A percentile compares a stretch with the other conserved stretches of the same genome.
phyloP scores from a whole-genome alignment of 2,329 filamentous ascomycete genomes.

The Neoarthrinium moseri region DNA sequence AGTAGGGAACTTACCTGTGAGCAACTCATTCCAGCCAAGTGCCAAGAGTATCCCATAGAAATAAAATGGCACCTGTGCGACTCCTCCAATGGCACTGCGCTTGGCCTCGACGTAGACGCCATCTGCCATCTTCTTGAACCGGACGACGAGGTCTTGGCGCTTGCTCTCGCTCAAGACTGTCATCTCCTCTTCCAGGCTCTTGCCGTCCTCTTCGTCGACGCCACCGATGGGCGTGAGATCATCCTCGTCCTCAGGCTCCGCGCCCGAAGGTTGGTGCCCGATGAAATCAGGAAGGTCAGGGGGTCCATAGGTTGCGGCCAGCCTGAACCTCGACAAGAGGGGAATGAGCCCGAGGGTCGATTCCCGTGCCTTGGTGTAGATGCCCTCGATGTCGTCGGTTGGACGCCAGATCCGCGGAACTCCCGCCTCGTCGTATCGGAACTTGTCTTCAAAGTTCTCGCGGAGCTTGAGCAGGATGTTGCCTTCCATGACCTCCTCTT shows the following conservation, averaged over 20 bases:
- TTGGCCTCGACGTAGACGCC: constrained; percentile 98
- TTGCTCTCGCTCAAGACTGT: constrained; percentile 89
- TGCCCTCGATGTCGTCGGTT: constrained; percentile 92
- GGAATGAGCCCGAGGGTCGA: constrained; percentile 90
- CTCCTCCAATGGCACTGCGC: constrained; percentile 90
- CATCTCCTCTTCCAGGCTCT: constrained; percentile 94
- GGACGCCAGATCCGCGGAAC: constrained; percentile 97
- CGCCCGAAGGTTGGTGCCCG: constrained; percentile 71
- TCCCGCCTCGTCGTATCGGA: constrained; percentile 92
- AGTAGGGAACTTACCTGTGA: constrained; percentile 69
- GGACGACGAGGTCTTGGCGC: constrained; percentile 83
- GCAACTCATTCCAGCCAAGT: constrained; percentile 97
- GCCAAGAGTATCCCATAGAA: constrained; percentile 89
- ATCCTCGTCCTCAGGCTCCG: constrained; percentile 82
- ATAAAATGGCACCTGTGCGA: constrained; percentile 90
- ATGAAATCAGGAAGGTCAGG: constrained; percentile 87
- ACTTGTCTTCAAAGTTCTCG: constrained; percentile 99
- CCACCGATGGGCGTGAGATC: constrained; percentile 87
- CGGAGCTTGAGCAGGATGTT: constrained; percentile 93
- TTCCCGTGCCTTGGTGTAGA: constrained; percentile 90
- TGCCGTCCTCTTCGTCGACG: constrained; percentile 90
- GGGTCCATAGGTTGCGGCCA: constrained; percentile 69
- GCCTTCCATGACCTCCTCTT: constrained; percentile 97
- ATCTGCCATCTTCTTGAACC: constrained; percentile 98
- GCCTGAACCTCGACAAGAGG: constrained; percentile 79